Evolutionary conservation across 1,284 basidiomycete species (phyloP).

Genomic region (Stygiomarasmius scandens): DNA sequence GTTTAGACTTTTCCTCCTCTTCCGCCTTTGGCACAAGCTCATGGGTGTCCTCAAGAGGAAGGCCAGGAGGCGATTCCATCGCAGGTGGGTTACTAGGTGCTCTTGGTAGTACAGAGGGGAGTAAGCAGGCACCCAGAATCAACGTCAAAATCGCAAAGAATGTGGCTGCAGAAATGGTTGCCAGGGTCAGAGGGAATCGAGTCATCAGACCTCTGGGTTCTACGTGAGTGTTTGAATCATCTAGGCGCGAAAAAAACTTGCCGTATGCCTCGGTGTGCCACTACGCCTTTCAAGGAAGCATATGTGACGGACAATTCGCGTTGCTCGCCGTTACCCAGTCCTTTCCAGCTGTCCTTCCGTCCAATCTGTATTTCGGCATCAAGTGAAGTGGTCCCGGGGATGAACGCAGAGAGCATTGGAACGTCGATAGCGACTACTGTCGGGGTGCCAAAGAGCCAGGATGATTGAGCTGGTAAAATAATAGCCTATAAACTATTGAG

Average conservation of each 20-base stretch:
- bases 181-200: slow-evolving; percentile 63
- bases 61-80: neutral
- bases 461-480: slow-evolving; percentile 46
- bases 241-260: slow-evolving; percentile 27
- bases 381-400: slow-evolving; percentile 48
- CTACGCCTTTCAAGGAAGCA: slow-evolving; percentile 60
- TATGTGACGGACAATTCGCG: slow-evolving; percentile 69
- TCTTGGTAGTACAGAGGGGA: slow-evolving; percentile 45
- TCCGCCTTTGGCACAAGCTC: slow-evolving; percentile 7
- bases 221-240: slow-evolving; percentile 9
- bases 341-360: slow-evolving; percentile 69
- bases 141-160: slow-evolving; percentile 57
- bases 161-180: slow-evolving; percentile 43
- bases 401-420: slow-evolving; percentile 55
- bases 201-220: slow-evolving; percentile 62
- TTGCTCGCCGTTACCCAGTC: slow-evolving; percentile 63
- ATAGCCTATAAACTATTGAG: slow-evolving; percentile 50
- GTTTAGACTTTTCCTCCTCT: slow-evolving; percentile 5
- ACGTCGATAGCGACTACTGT: slow-evolving; percentile 50
- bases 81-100: slow-evolving; percentile 6
- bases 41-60: slow-evolving; percentile 22
- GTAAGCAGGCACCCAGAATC: slow-evolving; percentile 53
- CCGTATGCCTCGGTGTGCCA: slow-evolving; percentile 69
- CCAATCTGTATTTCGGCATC: slow-evolving; percentile 65
- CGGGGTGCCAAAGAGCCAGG: slow-evolving; percentile 42